Base-by-base conservation (phyloP, 1,284 basidiomycete genomes). In the Ceratobasidium sp. region DNA sequence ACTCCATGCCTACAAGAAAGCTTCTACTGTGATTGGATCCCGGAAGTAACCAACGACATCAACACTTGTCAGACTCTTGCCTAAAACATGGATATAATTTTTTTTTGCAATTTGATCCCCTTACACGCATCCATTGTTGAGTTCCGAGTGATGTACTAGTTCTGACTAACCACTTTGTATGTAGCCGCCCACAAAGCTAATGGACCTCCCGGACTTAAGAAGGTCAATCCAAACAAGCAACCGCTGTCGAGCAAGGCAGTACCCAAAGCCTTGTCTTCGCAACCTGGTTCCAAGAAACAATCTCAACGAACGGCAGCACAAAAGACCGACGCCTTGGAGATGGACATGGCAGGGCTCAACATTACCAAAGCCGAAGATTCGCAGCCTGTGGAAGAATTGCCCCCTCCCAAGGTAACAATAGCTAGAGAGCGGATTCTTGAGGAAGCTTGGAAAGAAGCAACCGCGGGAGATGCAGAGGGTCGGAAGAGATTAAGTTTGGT, bases 401-500 rank as follows among this genome's bases (percentile, higher is more conserved):
- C 82, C 27, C 84, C 78, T 53, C 85, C 90, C 4, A 91, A 86
- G 75, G 80, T 91, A 72, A 85, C 82, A 27, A 84, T 94, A 75
- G 89, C 93, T 13, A 85, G 87, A 73, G 94, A 94, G 77, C 95
- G 92, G 77, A 80, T 98, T 58, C 77, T 98, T 15, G 91, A 92
- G 72, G 92, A 97, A 79, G 93, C 90, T 1, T 86, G 79, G 70
- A 82, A 81, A 72, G 79, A 79, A 1, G 76, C 89, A 35, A 84
- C 86, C 55, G 82, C 82, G 20, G 81, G 85, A 71, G 83, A 83
- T 32, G 80, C 82, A 57, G 80, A 80, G 27, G 84, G 82, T 27
- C 93, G 89, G 78, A 89, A 87, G 75, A 85, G 83, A 38, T 81
- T 98, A 53, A 96, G 91, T 76, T 80, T 99, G 73, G 92, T 99